Percentiles rank a stretch among this genome's conserved stretches.
Evolutionary conservation across 1,284 basidiomycete genomes (phyloP).

Genomic region (Boletellus sp.): DNA sequence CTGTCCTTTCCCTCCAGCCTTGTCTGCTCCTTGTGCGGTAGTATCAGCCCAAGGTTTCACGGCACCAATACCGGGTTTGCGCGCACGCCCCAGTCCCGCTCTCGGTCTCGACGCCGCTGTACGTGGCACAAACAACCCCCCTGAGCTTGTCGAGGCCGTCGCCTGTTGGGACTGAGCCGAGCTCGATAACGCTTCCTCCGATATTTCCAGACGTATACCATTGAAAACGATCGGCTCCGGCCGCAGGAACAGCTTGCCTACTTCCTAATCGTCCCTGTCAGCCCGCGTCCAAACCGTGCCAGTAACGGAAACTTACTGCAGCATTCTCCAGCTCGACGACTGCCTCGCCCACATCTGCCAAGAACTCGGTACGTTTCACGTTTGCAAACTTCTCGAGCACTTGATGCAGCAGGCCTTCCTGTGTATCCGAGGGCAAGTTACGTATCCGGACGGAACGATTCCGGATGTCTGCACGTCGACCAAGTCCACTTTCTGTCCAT

Average conservation of each 20-base stretch:
- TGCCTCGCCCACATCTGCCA: conserved; percentile 64
- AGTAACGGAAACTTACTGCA: conserved; percentile 50
- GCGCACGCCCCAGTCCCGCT: conserved; percentile 61
- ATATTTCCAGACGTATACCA: conserved; percentile 52
- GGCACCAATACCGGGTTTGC: conserved; percentile 30
- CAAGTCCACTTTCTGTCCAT: conserved; percentile 52
- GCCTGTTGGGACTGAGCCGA: conserved; percentile 32
- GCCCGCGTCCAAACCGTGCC: conserved; percentile 3
- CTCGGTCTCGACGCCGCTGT: conserved; percentile 60
- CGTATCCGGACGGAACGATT: conserved; percentile 72
- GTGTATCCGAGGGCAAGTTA: conserved; percentile 68
- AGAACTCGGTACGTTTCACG: conserved; percentile 77
- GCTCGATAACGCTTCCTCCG: conserved; percentile 46
- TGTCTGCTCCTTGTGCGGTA: conserved; percentile 13
- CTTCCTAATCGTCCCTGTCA: conserved; percentile 52
- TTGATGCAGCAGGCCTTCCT: conserved; percentile 90
- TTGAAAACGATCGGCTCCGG: conserved; percentile 68
- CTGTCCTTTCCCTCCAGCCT: conserved; percentile 42
- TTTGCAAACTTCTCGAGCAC: conserved; percentile 71
- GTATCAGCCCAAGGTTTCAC: conserved; percentile 17
- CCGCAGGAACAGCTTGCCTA: conserved; percentile 69
- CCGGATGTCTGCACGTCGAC: conserved; percentile 57
- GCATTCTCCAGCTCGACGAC: conserved; percentile 71
- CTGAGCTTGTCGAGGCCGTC: conserved; percentile 39
- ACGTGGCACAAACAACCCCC: conserved; percentile 62